phyloP scores from a whole-genome alignment of 2,329 filamentous ascomycete species.

The Ceratocystis cacaofunesta region DNA sequence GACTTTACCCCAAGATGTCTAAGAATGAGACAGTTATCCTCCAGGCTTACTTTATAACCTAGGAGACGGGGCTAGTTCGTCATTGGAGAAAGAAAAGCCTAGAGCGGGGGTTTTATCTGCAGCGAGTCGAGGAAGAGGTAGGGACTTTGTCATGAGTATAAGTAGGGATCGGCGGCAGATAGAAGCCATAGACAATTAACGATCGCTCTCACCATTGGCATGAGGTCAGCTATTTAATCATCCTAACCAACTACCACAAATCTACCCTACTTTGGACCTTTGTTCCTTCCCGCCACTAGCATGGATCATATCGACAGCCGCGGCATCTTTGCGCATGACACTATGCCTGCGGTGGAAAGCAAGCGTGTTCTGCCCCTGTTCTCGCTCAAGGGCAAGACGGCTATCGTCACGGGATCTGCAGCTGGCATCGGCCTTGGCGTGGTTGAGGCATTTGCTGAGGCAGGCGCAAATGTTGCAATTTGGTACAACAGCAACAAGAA shows the following conservation, averaged over 20 bases:
- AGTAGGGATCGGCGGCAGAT: not conserved
- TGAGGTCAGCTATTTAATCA: too few species aligned
- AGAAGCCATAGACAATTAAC: too few species aligned
- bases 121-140: not conserved
- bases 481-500: slow-evolving; percentile 24
- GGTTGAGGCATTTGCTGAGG: slow-evolving; percentile 24
- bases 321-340: slow-evolving; percentile 43
- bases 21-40: too few species aligned
- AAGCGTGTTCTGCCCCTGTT: slow-evolving; percentile 48
- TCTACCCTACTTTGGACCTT: not conserved
- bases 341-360: slow-evolving; percentile 32
- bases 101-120: not conserved
- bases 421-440: slow-evolving; percentile 21
- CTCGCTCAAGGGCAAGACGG: slow-evolving; percentile 42
- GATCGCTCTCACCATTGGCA: too few species aligned
- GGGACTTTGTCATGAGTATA: not conserved
- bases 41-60: too few species aligned
- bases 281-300: slow-evolving; percentile 5
- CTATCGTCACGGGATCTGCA: slow-evolving; percentile 19
- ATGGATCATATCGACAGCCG: slow-evolving; percentile 30
- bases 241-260: not conserved
- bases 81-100: not conserved
- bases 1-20: too few species aligned
- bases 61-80: too few species aligned
- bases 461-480: slow-evolving; percentile 24